phyloP scores from a whole-genome alignment of 2,329 filamentous ascomycete species.

The Orbilia brochopaga region DNA sequence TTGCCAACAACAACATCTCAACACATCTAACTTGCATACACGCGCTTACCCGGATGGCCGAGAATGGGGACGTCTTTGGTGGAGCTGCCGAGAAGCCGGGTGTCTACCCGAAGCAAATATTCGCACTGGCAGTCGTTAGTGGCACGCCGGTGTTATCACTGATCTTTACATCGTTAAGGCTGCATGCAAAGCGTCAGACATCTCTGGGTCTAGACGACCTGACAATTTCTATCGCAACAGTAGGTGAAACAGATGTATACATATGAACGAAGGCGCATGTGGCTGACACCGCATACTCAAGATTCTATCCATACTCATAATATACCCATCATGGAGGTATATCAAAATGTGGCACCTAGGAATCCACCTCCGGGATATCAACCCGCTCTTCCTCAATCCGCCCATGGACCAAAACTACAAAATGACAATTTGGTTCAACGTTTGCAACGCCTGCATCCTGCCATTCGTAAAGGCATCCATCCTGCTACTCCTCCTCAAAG shows the following conservation, averaged over 20 bases:
- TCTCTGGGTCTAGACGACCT: constrained; percentile 56
- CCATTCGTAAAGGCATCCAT: constrained; percentile 59
- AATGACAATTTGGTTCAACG: constrained; percentile 58
- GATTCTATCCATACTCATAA: constrained; percentile 58
- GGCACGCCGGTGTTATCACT: constrained; percentile 36
- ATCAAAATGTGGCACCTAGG: constrained; percentile 46
- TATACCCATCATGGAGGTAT: constrained; percentile 51
- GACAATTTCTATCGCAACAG: constrained; percentile 57
- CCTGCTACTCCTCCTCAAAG: constrained; percentile 58
- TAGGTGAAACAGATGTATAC: constrained; percentile 38
- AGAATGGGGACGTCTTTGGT: constrained; percentile 31
- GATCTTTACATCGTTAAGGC: constrained; percentile 30
- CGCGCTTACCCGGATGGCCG: constrained; percentile 19
- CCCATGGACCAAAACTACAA: constrained; percentile 56
- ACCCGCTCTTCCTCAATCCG: constrained; percentile 25
- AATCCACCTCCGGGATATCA: constrained; percentile 45
- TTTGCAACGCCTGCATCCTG: constrained; percentile 58
- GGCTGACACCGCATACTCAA: constrained; percentile 53
- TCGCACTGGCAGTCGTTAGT: constrained; percentile 27
- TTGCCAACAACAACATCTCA: constrained; percentile 17
- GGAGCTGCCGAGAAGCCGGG: constrained; percentile 26
- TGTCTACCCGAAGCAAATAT: constrained; percentile 38
- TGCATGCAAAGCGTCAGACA: constrained; percentile 37
- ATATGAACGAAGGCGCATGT: too few relatives aligned
- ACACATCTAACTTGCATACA: constrained; percentile 26